These are phyloP conservation scores for Xerophyta viscosa DNA, from an alignment of 106 monocot species.

Conservation along the genomic window DNA sequence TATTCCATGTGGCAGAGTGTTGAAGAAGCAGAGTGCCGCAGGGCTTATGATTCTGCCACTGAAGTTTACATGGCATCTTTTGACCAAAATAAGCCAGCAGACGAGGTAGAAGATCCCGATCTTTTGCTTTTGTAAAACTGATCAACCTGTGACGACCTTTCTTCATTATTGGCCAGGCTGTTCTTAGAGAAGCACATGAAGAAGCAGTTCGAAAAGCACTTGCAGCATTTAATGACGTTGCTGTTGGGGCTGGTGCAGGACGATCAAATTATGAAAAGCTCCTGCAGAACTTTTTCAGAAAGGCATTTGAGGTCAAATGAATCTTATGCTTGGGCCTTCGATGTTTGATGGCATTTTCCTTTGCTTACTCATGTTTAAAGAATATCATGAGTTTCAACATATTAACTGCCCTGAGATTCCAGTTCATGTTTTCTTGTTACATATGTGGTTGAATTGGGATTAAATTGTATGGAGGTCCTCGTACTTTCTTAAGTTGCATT, in stretches of 20 bases:
- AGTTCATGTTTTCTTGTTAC: no score
- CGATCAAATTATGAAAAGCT: slow-evolving; percentile 77
- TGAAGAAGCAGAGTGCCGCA: slow-evolving; percentile 94
- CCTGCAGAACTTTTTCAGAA: slow-evolving; percentile 64
- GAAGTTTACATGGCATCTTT: slow-evolving; percentile 70
- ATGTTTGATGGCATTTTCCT: background rate
- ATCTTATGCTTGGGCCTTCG: background rate
- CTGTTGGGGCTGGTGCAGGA: slow-evolving; percentile 71
- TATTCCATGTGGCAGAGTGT: slow-evolving; percentile 59
- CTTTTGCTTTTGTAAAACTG: background rate
- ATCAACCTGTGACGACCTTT: background rate
- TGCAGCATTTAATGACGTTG: slow-evolving; percentile 52
- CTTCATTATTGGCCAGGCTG: slow-evolving; percentile 29
- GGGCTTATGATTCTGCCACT: slow-evolving; percentile 67
- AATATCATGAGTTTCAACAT: background rate
- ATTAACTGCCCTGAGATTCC: no score
- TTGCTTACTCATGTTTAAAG: background rate
- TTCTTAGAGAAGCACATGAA: slow-evolving; percentile 77
- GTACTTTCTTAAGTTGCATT: no score
- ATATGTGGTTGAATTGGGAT: no score
- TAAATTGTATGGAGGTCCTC: no score
- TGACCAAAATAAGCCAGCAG: slow-evolving; percentile 68
- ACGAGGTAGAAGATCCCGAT: slow-evolving; percentile 44
- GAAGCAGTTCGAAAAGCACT: slow-evolving; percentile 68
- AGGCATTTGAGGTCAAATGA: slow-evolving; percentile 61